Evolutionary conservation across 2,329 filamentous ascomycete genomes (phyloP).

Genomic region (Chaetothyriales sp.): DNA sequence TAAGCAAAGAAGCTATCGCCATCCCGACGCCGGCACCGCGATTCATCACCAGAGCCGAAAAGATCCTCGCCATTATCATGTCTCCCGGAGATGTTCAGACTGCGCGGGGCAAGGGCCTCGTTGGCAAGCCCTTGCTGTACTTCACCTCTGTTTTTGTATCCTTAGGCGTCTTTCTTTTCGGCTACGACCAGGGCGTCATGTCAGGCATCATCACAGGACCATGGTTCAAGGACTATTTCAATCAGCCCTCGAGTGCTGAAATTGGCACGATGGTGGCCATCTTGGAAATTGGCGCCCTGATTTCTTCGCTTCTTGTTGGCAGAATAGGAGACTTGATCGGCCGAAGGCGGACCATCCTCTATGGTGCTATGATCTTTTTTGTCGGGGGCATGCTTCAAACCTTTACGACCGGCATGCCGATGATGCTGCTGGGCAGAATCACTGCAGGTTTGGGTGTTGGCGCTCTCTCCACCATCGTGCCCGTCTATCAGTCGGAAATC

Average conservation of each 20-base stretch:
- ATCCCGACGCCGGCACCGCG: slow-evolving; percentile 57
- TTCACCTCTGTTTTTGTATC: slow-evolving; percentile 74
- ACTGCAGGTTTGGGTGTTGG: slow-evolving; percentile 77
- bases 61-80: slow-evolving; percentile 72
- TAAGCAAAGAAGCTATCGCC: slow-evolving; percentile 63
- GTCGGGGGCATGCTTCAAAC: slow-evolving; percentile 75
- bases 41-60: slow-evolving; percentile 52
- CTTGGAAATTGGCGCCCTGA: slow-evolving; percentile 81
- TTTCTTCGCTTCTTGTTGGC: slow-evolving; percentile 75
- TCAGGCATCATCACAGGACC: slow-evolving; percentile 61
- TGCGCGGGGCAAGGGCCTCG: slow-evolving; percentile 73
- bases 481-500: slow-evolving; percentile 88
- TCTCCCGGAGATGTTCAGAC: slow-evolving; percentile 54
- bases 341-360: slow-evolving; percentile 76
- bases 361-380: slow-evolving; percentile 79
- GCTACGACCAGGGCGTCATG: slow-evolving; percentile 54
- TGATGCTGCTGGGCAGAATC: slow-evolving; percentile 76
- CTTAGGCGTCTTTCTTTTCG: slow-evolving; percentile 51
- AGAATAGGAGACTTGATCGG: slow-evolving; percentile 85
- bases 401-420: slow-evolving; percentile 65
- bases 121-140: slow-evolving; percentile 91
- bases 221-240: slow-evolving; percentile 84
- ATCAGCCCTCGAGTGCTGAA: slow-evolving; percentile 72
- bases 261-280: slow-evolving; percentile 98
- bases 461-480: slow-evolving; percentile 80